phyloP scores from a whole-genome alignment of 2,329 filamentous ascomycete species.

The Ilyonectria destructans region DNA sequence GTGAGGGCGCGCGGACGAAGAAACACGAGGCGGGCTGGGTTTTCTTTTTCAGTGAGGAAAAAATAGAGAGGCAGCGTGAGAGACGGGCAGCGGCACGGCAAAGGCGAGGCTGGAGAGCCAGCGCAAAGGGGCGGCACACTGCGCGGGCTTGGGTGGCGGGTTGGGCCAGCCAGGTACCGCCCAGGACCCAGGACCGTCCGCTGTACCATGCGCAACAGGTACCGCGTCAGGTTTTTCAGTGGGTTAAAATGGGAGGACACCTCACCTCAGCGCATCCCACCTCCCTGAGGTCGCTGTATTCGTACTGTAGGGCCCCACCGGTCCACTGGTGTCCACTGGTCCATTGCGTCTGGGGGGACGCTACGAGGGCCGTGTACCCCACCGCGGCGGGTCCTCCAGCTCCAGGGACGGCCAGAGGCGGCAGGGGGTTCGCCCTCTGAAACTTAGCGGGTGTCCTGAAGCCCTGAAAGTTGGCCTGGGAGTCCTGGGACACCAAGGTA shows the following conservation, averaged over 20 bases:
- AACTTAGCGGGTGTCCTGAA: slow-evolving; percentile 29
- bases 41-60: slow-evolving; percentile 5
- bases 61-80: background rate
- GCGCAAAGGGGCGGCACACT: slow-evolving; percentile 8
- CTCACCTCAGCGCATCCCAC: slow-evolving; percentile 28
- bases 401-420: slow-evolving; percentile 16
- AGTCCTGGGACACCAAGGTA: background rate
- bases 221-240: slow-evolving; percentile 3
- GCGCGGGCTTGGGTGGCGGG: background rate
- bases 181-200: background rate
- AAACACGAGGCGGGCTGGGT: slow-evolving; percentile 20
- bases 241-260: slow-evolving; percentile 21
- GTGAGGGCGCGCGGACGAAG: slow-evolving; percentile 11
- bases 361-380: slow-evolving; percentile 31
- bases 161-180: background rate
- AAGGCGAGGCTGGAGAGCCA: slow-evolving; percentile 1
- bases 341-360: slow-evolving; percentile 18
- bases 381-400: slow-evolving; percentile 20
- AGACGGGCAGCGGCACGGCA: background rate
- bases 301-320: slow-evolving; percentile 17
- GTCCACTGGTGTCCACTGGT: slow-evolving; percentile 12
- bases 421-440: slow-evolving; percentile 30
- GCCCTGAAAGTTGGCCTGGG: too few species aligned
- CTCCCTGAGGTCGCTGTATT: slow-evolving; percentile 22
- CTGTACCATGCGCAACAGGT: slow-evolving; percentile 2